Percentiles rank a stretch among this genome's conserved stretches.
These are phyloP conservation scores for Cercospora nicotianae DNA, from an alignment of 2,329 filamentous ascomycete genomes.

Conservation along the genomic window DNA sequence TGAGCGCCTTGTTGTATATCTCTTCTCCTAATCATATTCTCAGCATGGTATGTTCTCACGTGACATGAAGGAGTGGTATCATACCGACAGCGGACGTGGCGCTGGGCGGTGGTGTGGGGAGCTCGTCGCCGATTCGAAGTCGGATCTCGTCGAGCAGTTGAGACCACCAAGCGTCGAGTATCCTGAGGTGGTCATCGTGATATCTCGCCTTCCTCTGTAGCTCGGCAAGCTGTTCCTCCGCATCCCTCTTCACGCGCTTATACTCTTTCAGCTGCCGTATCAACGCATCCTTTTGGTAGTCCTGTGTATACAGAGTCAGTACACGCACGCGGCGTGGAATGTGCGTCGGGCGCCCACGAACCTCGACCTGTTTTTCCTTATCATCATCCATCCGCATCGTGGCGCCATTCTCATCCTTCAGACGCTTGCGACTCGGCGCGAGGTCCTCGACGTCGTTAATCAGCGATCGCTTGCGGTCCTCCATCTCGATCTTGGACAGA, in stretches of 20 bases:
- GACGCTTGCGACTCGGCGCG: slow-evolving; percentile 86
- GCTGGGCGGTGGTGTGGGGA: slow-evolving; percentile 35
- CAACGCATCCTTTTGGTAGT: slow-evolving; percentile 94
- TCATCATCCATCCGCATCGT: slow-evolving; percentile 65
- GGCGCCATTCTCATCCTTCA: slow-evolving; percentile 71
- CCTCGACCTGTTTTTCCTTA: slow-evolving; percentile 71
- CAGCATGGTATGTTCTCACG: slow-evolving; percentile 35
- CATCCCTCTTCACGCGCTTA: slow-evolving; percentile 80
- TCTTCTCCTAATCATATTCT: slow-evolving; percentile 38
- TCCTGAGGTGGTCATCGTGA: slow-evolving; percentile 89
- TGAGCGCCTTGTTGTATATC: slow-evolving; percentile 52
- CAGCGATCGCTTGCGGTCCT: slow-evolving; percentile 97
- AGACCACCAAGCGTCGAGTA: slow-evolving; percentile 90
- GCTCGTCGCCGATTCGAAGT: slow-evolving; percentile 43
- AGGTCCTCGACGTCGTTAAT: slow-evolving; percentile 76
- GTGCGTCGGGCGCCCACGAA: slow-evolving; percentile 49
- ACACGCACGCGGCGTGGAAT: not conserved
- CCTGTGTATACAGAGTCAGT: slow-evolving; percentile 52
- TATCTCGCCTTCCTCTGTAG: slow-evolving; percentile 74
- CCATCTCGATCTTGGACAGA: slow-evolving; percentile 87
- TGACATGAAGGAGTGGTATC: slow-evolving; percentile 26
- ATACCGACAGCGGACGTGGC: slow-evolving; percentile 36
- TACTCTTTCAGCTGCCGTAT: slow-evolving; percentile 97
- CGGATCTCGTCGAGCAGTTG: slow-evolving; percentile 62
- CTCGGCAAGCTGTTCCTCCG: slow-evolving; percentile 79